A percentile compares a stretch with the other conserved stretches of the same genome.
Evolutionary conservation across 2,329 filamentous ascomycete genomes (phyloP).

Genomic region (Monosporascus sp.): DNA sequence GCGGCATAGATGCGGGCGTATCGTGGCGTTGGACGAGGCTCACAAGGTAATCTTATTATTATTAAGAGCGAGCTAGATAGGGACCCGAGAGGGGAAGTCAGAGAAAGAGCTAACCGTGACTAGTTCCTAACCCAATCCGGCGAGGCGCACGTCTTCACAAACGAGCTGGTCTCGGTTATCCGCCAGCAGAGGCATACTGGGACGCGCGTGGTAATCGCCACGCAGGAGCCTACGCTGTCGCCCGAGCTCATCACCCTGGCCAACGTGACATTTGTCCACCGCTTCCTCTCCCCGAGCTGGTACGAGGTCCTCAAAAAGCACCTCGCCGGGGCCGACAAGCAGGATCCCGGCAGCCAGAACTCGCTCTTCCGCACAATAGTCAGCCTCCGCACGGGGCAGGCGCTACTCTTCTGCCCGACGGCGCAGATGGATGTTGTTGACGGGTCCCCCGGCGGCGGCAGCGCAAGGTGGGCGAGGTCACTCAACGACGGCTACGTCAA

Average conservation of each 20-base stretch:
- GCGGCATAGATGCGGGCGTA: conserved; percentile 32
- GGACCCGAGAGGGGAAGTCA: no score
- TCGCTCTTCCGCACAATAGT: conserved; percentile 15
- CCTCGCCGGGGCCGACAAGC: conserved; percentile 9
- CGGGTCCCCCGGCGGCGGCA: background rate
- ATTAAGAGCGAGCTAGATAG: background rate
- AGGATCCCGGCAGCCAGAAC: background rate
- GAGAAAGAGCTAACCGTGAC: background rate
- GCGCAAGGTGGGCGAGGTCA: background rate
- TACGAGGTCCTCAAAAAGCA: conserved; percentile 12
- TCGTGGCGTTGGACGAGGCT: conserved; percentile 53
- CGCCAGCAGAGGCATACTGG: conserved; percentile 16
- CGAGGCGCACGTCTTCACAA: conserved; percentile 10
- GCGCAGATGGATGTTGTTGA: conserved; percentile 8
- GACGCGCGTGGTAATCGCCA: conserved; percentile 16
- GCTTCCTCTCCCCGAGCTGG: conserved; percentile 17
- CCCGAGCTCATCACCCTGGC: conserved; percentile 15
- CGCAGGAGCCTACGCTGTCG: conserved; percentile 18
- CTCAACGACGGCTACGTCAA: conserved; percentile 10
- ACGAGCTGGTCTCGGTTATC: conserved; percentile 13
- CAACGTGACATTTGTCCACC: conserved; percentile 18
- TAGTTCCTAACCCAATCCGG: conserved; percentile 13
- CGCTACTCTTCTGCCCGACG: conserved; percentile 18
- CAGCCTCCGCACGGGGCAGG: conserved; percentile 12
- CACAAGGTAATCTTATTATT: conserved; percentile 41